Evolutionary conservation across 305 asterid genomes (phyloP), one percentile per base, ranked within the genome.

Genomic region (Fraxinus baroniana): DNA sequence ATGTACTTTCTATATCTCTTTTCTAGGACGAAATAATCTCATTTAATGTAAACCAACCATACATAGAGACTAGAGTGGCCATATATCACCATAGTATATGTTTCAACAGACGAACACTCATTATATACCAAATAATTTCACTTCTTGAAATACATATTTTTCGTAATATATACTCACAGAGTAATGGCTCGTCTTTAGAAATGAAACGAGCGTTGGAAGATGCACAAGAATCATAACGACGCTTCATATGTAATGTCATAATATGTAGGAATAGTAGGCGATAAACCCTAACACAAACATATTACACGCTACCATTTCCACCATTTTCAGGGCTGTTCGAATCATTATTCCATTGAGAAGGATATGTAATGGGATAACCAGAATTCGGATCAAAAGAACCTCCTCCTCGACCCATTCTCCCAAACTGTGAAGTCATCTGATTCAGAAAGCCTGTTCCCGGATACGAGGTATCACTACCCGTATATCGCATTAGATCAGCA

Each of bases 401-500:
- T 46, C 74, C 85, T 60, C 87, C 90, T 52, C 86, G 80, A 46
- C 74, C 84, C 80, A 5, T 81, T 79, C 71, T 72, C 76, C 84
- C 86, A 37, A 62, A 77, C 24, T 78, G 83, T 46, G 32, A 74
- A 3, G 35, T 39, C 74, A 71, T 44, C 30, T 76, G 85, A 71
- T 57, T 75, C 75, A 80, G 18, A 46, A 15, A 13, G 5, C 57
- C 57, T 46, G 57, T 15, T 46, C 57, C 57, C 7, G 57, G 66
- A 79, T 71, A 74, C 3, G 79, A 57, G 32, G 62, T 32, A 37
- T 86, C 77, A 28, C 6, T 79, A 78, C 60, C 76, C 0, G 89
- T 71, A 55, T 87, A 91, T 22, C 92, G 92, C 91, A 90, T 87
- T 28, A 91, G 79, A 52, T 91, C 91, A 2, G 93, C 94, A 12